Conservation (phyloP, 2,329 filamentous ascomycete genomes). For the Didymella keratinophila region DNA sequence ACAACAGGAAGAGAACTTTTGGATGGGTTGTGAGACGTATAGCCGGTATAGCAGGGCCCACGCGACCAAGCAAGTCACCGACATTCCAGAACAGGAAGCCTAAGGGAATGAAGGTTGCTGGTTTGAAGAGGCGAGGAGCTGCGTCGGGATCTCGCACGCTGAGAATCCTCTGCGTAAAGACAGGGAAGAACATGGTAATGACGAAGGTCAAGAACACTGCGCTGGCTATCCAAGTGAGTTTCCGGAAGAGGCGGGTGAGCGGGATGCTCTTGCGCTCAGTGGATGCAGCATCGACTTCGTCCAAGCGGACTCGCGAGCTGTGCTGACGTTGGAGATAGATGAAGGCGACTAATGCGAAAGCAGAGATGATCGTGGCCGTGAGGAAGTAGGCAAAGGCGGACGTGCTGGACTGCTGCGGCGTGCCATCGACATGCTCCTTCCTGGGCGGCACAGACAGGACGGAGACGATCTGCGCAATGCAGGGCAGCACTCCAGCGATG, state of each 20-base stretch:
- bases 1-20: constrained; percentile 69
- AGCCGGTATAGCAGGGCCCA: constrained; percentile 66
- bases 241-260: constrained; percentile 73
- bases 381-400: constrained; percentile 92
- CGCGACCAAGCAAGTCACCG: constrained; percentile 60
- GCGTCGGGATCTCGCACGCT: constrained; percentile 52
- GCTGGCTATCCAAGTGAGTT: constrained; percentile 79
- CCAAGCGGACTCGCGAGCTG: constrained; percentile 35
- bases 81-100: constrained; percentile 93
- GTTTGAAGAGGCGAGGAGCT: constrained; percentile 69
- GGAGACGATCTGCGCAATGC: constrained; percentile 83
- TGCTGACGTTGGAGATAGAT: constrained; percentile 72
- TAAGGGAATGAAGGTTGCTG: constrained; percentile 84
- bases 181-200: constrained; percentile 92
- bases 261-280: constrained; percentile 59
- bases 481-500: constrained; percentile 87
- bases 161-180: constrained; percentile 72
- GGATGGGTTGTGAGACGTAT: constrained; percentile 69
- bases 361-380: constrained; percentile 80
- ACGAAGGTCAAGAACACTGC: constrained; percentile 82
- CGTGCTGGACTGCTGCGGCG: constrained; percentile 59
- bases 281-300: constrained; percentile 29
- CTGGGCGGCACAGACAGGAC: constrained; percentile 72
- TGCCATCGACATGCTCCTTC: constrained; percentile 48
- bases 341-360: constrained; percentile 75